These are phyloP conservation scores for Mortierella sp. DNA, from an alignment of 371 early-diverging fungal species.

Conservation along the genomic window DNA sequence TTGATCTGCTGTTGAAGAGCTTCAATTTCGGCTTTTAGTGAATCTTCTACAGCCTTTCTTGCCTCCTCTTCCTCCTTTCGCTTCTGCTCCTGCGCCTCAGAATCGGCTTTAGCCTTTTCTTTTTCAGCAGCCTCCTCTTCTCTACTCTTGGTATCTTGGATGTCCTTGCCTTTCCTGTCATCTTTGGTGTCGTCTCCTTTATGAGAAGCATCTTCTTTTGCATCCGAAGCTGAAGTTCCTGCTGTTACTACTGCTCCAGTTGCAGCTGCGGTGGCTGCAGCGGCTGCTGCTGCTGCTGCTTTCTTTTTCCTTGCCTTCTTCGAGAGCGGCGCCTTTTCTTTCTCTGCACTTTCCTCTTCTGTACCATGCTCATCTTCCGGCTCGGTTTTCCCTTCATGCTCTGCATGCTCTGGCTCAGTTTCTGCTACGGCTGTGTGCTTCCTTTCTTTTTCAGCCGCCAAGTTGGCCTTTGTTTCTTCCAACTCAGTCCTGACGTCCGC, in stretches of 20 bases:
- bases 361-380: conserved; percentile 14
- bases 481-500: conserved; percentile 14
- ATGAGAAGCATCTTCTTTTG: neutral
- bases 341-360: conserved; percentile 21
- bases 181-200: neutral
- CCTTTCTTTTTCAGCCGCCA: conserved; percentile 1
- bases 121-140: neutral
- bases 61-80: conserved; percentile 9
- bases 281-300: conserved; percentile 34
- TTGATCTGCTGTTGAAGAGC: conserved; percentile 20
- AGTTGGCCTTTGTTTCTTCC: conserved; percentile 12
- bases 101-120: neutral
- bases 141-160: neutral
- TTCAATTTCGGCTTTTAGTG: conserved; percentile 27
- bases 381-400: neutral
- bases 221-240: neutral
- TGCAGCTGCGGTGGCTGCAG: conserved; percentile 16
- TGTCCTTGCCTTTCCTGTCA: neutral
- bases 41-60: conserved; percentile 25
- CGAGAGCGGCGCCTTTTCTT: conserved; percentile 32
- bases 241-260: conserved; percentile 14
- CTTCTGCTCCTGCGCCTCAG: conserved; percentile 14
- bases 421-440: neutral
- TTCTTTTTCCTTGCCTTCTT: conserved; percentile 47
- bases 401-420: neutral